These are phyloP conservation scores for Kalanchoe fedtschenkoi DNA, from an alignment of 164 flowering plant genomes.

Conservation along the genomic window DNA sequence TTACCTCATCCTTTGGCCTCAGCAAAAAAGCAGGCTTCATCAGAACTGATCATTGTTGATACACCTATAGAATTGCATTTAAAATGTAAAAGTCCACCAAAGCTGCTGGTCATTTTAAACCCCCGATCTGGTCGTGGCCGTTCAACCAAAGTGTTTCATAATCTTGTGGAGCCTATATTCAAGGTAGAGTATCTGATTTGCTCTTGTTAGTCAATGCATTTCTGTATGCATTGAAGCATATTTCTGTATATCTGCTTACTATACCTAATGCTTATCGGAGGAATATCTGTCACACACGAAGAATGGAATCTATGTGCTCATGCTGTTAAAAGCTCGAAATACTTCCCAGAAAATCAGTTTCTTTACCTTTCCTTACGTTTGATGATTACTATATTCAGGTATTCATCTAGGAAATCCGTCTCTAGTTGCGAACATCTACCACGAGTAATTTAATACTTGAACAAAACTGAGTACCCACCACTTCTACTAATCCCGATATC, in stretches of 20 bases:
- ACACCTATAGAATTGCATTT: conserved; percentile 54
- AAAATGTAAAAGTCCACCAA: conserved; percentile 76
- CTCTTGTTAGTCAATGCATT: not conserved
- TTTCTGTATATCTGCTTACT: too few relatives aligned
- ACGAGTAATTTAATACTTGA: not conserved
- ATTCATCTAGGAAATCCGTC: too few relatives aligned
- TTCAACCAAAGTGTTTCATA: conserved; percentile 84
- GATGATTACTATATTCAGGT: not conserved
- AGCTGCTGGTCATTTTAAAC: conserved; percentile 82
- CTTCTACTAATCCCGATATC: not conserved
- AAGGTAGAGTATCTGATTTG: conserved; percentile 45
- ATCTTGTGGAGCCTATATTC: conserved; percentile 83
- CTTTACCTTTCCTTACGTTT: not conserved
- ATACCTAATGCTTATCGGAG: too few relatives aligned
- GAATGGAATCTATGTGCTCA: too few relatives aligned
- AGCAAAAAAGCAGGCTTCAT: conserved; percentile 67
- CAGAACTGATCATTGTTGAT: conserved; percentile 46
- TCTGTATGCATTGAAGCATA: not conserved
- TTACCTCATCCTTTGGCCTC: conserved; percentile 82
- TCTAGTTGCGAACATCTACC: not conserved
- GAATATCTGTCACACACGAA: too few relatives aligned
- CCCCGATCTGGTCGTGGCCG: conserved; percentile 98
- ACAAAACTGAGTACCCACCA: not conserved
- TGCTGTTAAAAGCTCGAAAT: not conserved
- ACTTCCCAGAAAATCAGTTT: not conserved